Percentiles rank a stretch among this genome's conserved stretches.
phyloP scores from a whole-genome alignment of 129 eudicot genomes.

The Erigeron canadensis region DNA sequence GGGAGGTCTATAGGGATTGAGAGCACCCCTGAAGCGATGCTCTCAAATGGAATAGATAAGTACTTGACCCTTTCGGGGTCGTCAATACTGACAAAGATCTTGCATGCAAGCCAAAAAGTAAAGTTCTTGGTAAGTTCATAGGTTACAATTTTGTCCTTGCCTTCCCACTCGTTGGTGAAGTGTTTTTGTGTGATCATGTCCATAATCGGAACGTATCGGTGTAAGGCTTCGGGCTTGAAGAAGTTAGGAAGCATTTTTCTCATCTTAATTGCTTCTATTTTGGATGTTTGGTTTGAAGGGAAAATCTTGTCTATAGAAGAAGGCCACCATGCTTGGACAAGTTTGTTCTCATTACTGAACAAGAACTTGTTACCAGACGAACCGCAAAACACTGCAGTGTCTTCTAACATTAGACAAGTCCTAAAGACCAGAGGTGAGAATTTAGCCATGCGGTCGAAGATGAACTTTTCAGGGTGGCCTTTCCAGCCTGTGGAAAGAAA shows the following conservation, averaged over 20 bases:
- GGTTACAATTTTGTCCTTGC: conserved; percentile 25
- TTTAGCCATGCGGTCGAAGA: conserved; percentile 7
- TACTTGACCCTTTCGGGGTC: conserved; percentile 35
- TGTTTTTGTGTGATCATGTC: conserved; percentile 41
- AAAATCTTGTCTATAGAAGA: conserved; percentile 36
- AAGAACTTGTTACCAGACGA: conserved; percentile 42
- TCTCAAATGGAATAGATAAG: conserved; percentile 31
- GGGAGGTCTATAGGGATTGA: conserved; percentile 54
- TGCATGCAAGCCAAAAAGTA: conserved; percentile 46
- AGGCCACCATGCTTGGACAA: conserved; percentile 46
- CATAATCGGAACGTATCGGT: conserved; percentile 39
- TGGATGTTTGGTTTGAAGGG: conserved; percentile 30
- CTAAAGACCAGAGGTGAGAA: background rate
- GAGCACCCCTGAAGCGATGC: conserved; percentile 32
- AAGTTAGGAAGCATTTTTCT: conserved; percentile 31
- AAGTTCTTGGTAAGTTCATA: conserved; percentile 34
- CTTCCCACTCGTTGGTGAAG: conserved; percentile 40
- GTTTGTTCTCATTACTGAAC: conserved; percentile 55
- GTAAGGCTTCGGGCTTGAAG: conserved; percentile 44
- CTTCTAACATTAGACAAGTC: background rate
- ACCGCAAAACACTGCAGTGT: conserved; percentile 1
- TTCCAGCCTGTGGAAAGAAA: conserved; percentile 8
- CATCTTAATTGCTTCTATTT: conserved; percentile 32
- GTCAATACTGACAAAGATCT: conserved; percentile 48
- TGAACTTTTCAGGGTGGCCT: conserved; percentile 7